phyloP scores from a whole-genome alignment of 1,284 basidiomycete species.

The Sanguinoderma infundibulare region DNA sequence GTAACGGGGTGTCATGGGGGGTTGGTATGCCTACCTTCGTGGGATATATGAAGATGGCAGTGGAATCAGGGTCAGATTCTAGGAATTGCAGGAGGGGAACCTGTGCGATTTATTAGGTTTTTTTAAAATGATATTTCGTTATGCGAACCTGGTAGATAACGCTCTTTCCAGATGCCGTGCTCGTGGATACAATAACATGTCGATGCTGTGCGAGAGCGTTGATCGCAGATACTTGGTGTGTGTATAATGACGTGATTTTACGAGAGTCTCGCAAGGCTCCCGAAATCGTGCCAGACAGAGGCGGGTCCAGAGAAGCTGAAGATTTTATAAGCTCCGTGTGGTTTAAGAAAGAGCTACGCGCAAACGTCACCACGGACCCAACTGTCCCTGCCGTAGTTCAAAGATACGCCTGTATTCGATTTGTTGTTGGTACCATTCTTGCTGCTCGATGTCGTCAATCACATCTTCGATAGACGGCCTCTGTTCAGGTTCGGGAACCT shows the following conservation, averaged over 20 bases:
- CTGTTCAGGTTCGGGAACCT: constrained; percentile 52
- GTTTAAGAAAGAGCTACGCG: not conserved
- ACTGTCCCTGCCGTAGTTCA: constrained; percentile 52
- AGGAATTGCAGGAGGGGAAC: constrained; percentile 76
- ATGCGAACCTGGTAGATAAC: constrained; percentile 79
- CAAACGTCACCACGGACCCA: constrained; percentile 44
- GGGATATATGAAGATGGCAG: constrained; percentile 88
- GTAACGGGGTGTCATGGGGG: not conserved
- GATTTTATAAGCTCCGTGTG: not conserved
- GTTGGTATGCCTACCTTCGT: constrained; percentile 66
- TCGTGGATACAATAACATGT: constrained; percentile 89
- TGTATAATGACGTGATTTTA: constrained; percentile 72
- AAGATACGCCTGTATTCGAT: constrained; percentile 63
- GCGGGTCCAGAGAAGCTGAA: constrained; percentile 55
- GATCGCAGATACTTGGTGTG: constrained; percentile 83
- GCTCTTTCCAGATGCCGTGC: constrained; percentile 92
- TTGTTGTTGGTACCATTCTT: constrained; percentile 72
- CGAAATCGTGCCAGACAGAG: constrained; percentile 61
- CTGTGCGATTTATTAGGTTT: constrained; percentile 39
- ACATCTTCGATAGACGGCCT: constrained; percentile 64
- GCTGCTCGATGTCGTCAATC: constrained; percentile 58
- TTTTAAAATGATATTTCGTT: not conserved
- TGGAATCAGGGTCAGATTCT: constrained; percentile 64
- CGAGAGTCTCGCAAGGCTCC: constrained; percentile 67
- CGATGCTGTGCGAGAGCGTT: constrained; percentile 63